Evolutionary conservation across 164 flowering plant species (phyloP), one percentile per base, ranked within the genome.

Genomic region (Piper betle): DNA sequence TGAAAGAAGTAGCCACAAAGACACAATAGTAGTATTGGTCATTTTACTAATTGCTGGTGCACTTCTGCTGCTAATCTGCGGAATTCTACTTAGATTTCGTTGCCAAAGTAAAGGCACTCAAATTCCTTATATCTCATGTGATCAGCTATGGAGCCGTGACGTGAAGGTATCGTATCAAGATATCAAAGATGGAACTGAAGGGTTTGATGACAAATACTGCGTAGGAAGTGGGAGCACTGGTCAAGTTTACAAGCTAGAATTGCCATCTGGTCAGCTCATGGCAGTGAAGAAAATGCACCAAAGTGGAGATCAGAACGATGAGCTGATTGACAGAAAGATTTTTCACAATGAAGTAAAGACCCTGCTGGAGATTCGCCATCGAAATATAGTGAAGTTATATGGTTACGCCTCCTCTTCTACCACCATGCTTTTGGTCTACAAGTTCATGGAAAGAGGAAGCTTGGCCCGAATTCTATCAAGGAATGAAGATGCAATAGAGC

Each of bases 181-280:
- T 3, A 75, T 84, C 10, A 76, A 65, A 0, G 74, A 69, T 63
- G 85, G 82, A 62, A 83, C 85, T 0, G 74, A 83, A 9, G 64
- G 79, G 64, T 86, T 83, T 64, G 39, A 58, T 42, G 80, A 78
- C 10, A 70, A 57, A 55, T 64, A 43, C 73, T 79, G 79, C 66
- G 75, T 84, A 39, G 92, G 92, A 5, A 77, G 58, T 69, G 89
- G 89, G 54, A 84, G 85, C 15, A 81, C 69, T 64, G 88, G 93
- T 55, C 74, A 63, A 12, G 85, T 81, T 17, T 84, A 82, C 68
- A 78, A 63, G 66, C 84, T 81, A 1, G 72, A 19, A 13, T 10
- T 84, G 55, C 58, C 70, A 18, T 65, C 67, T 2, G 87, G 82
- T 39, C 84, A 75, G 39, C 56, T 66, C 2, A 73, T 83, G 11